Evolutionary conservation across 371 early-diverging fungal genomes (phyloP), one percentile per base, ranked within the genome.

Genomic region (Entomophthora muscae): DNA sequence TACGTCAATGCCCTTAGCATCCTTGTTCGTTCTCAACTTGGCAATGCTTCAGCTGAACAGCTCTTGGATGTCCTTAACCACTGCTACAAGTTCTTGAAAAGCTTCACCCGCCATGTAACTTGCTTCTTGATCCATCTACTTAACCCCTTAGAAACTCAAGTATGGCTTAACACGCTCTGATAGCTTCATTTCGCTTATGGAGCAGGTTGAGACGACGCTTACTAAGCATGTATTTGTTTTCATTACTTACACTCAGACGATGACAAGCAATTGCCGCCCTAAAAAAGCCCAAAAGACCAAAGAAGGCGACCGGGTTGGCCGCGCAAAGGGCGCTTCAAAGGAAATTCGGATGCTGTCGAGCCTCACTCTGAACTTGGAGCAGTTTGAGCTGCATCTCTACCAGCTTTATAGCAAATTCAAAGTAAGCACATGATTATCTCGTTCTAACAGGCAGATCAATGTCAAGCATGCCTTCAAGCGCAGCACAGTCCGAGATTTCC

Each of bases 271-370:
- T 29, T 42, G 42, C 61, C n/a, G 17, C 30, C n/a, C 23, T 26
- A 42, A 61, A 22, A 17, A n/a, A 22, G 7, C 21, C 22, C 13
- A 31, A 31, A 21, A 61, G 42, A 24, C 17, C 32, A n/a, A 42
- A n/a, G 17, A 42, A n/a, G 61, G n/a, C 31, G n/a, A 33, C 13
- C 42, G 42, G 42, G 17, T 42, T 17, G 42, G 42, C 42, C 42
- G 42, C 42, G 13, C 23, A 27, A 58, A 58, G 30, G 59, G 28
- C 17, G 2, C 2, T 10, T 13, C 10, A 7, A 61, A 61, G 61
- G 61, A 61, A 24, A 61, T 61, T 22, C 23, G 30, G n/a, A 30
- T 61, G 21, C n/a, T 61, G 31, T 61, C 61, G 12, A 61, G 61
- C 61, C 42, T 61, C 33, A 42, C 42, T 3, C 30, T 61, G 12